Conservation (phyloP, 257 asterid genomes). For the Cruciata laevipes region DNA sequence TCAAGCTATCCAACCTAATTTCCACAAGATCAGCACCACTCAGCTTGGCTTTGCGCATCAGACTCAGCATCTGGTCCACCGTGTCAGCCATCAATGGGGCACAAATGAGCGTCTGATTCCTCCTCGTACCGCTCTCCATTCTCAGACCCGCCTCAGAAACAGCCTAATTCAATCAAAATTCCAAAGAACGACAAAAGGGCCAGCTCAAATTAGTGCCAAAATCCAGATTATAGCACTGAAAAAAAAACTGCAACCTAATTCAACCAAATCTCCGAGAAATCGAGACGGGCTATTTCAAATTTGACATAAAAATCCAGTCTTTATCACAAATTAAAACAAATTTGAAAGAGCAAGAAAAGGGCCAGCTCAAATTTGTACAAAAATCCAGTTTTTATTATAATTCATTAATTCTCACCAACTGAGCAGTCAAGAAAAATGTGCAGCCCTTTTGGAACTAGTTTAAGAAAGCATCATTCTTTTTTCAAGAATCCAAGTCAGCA, state of each 20-base stretch:
- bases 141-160: constrained; percentile 34
- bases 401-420: not conserved
- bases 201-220: not conserved
- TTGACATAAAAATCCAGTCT: not conserved
- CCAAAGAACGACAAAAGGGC: not conserved
- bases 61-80: constrained; percentile 57
- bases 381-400: not conserved
- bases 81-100: constrained; percentile 92
- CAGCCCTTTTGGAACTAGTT: not conserved
- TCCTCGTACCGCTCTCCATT: constrained; percentile 43
- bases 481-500: constrained; percentile 6
- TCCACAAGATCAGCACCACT: constrained; percentile 95
- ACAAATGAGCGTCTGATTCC: constrained; percentile 73
- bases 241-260: not conserved
- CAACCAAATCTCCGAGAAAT: not conserved
- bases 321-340: not conserved
- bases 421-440: not conserved
- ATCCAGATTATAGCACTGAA: not conserved
- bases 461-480: not conserved
- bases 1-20: constrained; percentile 75
- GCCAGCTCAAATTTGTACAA: not conserved
- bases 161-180: constrained; percentile 30
- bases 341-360: not conserved
- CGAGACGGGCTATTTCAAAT: not conserved
- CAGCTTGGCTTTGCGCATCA: constrained; percentile 62